Evolutionary conservation across 768 basidiomycete species (phyloP).

Genomic region (Clitopilus passeckerianus): DNA sequence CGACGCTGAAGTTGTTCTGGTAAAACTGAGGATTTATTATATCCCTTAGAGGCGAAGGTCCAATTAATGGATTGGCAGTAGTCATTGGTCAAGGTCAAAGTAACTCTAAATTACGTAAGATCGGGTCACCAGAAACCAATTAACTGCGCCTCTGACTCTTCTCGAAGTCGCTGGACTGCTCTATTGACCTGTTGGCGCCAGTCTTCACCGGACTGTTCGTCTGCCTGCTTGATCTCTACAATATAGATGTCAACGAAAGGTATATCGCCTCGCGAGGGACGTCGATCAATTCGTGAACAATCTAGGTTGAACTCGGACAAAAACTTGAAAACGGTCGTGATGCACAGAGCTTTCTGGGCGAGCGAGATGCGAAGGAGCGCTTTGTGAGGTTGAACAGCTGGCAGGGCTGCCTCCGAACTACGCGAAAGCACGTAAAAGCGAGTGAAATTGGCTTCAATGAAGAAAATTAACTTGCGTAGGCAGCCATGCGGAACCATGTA

Average conservation of each 20-base stretch:
- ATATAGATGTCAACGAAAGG: not conserved
- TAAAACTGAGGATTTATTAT: slow-evolving; percentile 88
- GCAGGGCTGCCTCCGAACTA: not conserved
- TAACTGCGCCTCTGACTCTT: not conserved
- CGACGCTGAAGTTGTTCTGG: slow-evolving; percentile 85
- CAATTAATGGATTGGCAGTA: slow-evolving; percentile 46
- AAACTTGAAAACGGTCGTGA: not conserved
- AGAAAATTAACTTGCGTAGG: not conserved
- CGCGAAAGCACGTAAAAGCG: slow-evolving; percentile 34
- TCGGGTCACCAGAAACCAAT: not conserved
- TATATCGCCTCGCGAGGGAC: not conserved
- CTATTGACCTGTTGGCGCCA: not conserved
- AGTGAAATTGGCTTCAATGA: slow-evolving; percentile 63
- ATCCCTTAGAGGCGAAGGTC: slow-evolving; percentile 58
- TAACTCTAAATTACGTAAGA: not conserved
- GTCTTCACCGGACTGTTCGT: not conserved
- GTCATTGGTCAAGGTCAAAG: slow-evolving; percentile 19
- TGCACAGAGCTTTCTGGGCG: not conserved
- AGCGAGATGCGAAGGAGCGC: not conserved
- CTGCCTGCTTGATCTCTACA: not conserved
- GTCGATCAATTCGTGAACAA: not conserved
- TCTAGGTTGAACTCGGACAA: not conserved
- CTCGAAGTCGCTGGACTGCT: not conserved
- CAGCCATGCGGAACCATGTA: not conserved
- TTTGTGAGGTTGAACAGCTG: not conserved